Base-by-base conservation (phyloP, 2,329 filamentous ascomycete species). In the Pseudogymnoascus sp. region DNA sequence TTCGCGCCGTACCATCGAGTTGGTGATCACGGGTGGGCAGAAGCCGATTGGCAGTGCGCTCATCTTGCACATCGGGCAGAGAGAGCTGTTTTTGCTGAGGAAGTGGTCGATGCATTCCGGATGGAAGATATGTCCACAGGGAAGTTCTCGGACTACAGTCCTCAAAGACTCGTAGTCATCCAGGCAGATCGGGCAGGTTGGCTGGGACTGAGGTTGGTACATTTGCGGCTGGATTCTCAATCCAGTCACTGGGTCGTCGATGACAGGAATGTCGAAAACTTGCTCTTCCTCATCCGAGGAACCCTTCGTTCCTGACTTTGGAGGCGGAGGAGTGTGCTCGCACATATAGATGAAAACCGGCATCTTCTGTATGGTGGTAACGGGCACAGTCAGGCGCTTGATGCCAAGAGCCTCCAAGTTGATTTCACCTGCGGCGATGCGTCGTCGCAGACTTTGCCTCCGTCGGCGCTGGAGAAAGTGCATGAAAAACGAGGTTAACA, bases 91-190 rank as follows among this genome's bases (percentile, higher is more conserved):
- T 61, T 85, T 81, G 44, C 82, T 80, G 10, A 97, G 78, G 68
- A 94, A 96, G 21, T 86, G 83, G 70, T 97, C 92, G 65, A 97
- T 92, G 70, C 94, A 99, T 66, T 89, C 87, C 0, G 90, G 88
- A 67, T 99, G 93, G 74, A 92, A 99, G 62, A 97, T 93, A 72
- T 99, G 94, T 0, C 88, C 86, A 68, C 94, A 99, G 0, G 90
- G 85, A 2, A 97, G 79, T 74, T 97, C 89, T 61, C 92, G 88
- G 61, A 97, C 92, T 17, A 85, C 82, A 0, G 89, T 88, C 15
- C 80, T 75, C 37, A 84, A 82, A 13, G 85, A 81, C 29, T 88
- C 81, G 69, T 90, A 97, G 63, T 90, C 84, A 61, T 91, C 89
- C 0, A 96, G 80, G 71, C 94, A 99, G 60, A 97, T 96, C n/a